Percentiles rank a stretch among this genome's conserved stretches.
These are phyloP conservation scores for Pleurotus tuber-regium DNA, from an alignment of 768 basidiomycete genomes.

Conservation along the genomic window DNA sequence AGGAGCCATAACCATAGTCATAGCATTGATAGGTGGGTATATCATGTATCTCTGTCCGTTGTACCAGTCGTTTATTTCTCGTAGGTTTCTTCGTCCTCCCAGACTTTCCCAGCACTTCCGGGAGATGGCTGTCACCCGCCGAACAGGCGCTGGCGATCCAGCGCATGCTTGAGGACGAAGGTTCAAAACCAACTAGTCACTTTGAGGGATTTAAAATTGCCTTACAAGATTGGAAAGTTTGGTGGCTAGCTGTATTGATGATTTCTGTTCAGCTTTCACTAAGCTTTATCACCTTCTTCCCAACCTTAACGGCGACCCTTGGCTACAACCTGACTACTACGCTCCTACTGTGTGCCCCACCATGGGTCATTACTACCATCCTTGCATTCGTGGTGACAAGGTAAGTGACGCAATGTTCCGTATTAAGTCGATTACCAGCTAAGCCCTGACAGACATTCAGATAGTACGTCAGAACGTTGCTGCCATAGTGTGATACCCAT, in stretches of 20 bases:
- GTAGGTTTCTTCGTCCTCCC: constrained; percentile 41
- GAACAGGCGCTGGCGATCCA: constrained; percentile 17
- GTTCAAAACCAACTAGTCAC: constrained; percentile 29
- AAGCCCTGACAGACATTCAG: neutral
- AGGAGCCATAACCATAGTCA: constrained; percentile 7
- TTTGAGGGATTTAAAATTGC: constrained; percentile 39
- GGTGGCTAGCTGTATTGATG: constrained; percentile 56
- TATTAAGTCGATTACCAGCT: neutral
- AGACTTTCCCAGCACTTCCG: constrained; percentile 23
- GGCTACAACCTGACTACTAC: constrained; percentile 57
- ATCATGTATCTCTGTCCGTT: neutral
- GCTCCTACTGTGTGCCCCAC: constrained; percentile 63
- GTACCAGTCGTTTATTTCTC: neutral
- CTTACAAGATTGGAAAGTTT: constrained; percentile 63
- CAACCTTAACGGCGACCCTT: constrained; percentile 61
- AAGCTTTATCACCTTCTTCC: constrained; percentile 62
- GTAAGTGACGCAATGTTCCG: constrained; percentile 24
- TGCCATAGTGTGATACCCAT: constrained; percentile 5
- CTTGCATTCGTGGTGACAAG: constrained; percentile 41
- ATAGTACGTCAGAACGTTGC: constrained; percentile 6
- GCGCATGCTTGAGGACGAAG: constrained; percentile 53
- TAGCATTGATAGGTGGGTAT: neutral
- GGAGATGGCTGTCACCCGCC: constrained; percentile 18
- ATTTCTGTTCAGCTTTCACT: constrained; percentile 44
- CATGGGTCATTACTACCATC: constrained; percentile 51